Evolutionary conservation across 768 basidiomycete genomes (phyloP).

Genomic region (Tulasnella sp.): DNA sequence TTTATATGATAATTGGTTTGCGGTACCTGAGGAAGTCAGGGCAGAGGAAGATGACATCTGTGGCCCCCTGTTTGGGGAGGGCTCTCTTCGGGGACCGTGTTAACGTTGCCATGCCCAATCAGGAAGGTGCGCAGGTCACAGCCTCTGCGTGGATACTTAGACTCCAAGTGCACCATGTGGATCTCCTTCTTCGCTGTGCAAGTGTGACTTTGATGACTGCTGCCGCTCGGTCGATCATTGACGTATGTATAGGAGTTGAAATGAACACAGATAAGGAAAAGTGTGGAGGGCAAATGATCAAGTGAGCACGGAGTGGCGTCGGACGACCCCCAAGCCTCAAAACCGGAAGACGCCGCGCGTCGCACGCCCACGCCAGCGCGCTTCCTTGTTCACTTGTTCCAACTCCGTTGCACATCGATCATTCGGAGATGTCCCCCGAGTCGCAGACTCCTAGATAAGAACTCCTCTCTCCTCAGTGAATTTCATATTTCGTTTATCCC

Average conservation of each 20-base stretch:
- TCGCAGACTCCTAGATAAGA: background rate
- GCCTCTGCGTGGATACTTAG: background rate
- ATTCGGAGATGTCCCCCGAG: background rate
- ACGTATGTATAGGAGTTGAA: too few relatives aligned
- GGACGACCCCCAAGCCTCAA: background rate
- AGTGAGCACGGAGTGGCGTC: background rate
- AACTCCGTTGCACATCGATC: background rate
- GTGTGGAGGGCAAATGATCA: background rate
- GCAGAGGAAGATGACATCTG: background rate
- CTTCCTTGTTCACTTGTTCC: background rate
- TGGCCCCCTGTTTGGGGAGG: background rate
- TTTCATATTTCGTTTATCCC: background rate
- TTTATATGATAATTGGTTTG: background rate
- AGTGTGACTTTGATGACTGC: background rate
- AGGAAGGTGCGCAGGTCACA: background rate
- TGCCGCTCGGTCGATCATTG: too few relatives aligned
- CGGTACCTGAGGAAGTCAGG: background rate
- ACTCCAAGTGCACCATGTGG: background rate
- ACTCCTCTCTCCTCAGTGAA: background rate
- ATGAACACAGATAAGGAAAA: too few relatives aligned
- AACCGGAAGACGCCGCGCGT: too few relatives aligned
- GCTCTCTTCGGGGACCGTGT: background rate
- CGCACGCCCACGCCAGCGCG: background rate
- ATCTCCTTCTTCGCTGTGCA: background rate
- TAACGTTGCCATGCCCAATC: background rate